Evolutionary conservation across 179 eudicot species (phyloP).

Genomic region (Monotropa hypopitys): DNA sequence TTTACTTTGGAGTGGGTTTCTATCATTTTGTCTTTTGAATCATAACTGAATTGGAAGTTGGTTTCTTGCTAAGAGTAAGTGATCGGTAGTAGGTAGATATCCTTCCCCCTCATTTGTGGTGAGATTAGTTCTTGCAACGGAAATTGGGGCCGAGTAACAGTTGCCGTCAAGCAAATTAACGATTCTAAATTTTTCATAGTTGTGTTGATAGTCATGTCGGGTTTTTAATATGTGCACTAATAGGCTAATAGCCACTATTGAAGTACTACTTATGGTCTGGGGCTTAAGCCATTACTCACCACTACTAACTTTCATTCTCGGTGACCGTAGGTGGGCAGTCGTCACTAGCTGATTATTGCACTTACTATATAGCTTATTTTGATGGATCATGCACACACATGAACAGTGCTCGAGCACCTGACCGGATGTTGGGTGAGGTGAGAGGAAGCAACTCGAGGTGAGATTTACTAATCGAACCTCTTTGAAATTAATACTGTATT

Average conservation of each 20-base stretch:
- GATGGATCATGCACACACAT: constrained; percentile 96
- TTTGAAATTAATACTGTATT: not conserved
- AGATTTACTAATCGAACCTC: constrained; percentile 1
- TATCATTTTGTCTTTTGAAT: not conserved
- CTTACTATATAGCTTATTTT: constrained; percentile 90
- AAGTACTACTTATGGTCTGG: not conserved
- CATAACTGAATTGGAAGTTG: not conserved
- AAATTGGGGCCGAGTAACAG: not conserved
- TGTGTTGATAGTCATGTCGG: not conserved
- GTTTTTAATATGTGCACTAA: not conserved
- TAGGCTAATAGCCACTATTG: too few species aligned
- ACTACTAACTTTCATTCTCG: constrained; percentile 4
- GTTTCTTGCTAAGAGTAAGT: not conserved
- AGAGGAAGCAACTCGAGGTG: constrained; percentile 88
- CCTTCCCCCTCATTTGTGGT: not conserved
- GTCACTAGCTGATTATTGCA: constrained; percentile 96
- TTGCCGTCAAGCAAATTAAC: not conserved
- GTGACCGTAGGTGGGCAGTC: constrained; percentile 82
- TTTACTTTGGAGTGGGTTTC: not conserved
- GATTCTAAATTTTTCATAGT: not conserved
- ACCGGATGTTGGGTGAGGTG: constrained; percentile 92
- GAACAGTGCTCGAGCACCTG: constrained; percentile 88
- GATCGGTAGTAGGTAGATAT: not conserved
- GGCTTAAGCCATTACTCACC: not conserved
- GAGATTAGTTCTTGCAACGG: not conserved